A percentile compares a stretch with the other conserved stretches of the same genome.
Conservation (phyloP, 352 stramenopile genomes). For the Globisporangium megalacanthum region DNA sequence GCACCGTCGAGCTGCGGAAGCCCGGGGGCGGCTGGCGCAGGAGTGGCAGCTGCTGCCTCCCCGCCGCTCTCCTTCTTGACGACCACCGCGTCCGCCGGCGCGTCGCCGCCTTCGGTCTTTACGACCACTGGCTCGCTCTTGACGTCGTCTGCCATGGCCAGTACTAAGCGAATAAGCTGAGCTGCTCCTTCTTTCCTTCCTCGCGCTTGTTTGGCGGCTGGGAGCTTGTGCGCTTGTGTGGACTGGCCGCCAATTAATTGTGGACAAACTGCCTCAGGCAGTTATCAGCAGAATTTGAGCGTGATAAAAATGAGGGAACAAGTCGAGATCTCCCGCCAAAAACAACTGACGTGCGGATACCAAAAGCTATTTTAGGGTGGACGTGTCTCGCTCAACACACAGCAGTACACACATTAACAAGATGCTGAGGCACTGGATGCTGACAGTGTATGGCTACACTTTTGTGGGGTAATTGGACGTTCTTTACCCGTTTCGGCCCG, state of each 20-base stretch:
- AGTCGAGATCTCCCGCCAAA: slow-evolving; percentile 1
- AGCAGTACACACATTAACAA: too few species aligned
- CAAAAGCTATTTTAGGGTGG: not conserved
- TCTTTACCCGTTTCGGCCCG: too few species aligned
- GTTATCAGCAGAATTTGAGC: too few species aligned
- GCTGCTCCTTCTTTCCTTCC: slow-evolving; percentile 1
- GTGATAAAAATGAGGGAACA: not conserved
- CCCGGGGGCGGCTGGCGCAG: slow-evolving; percentile 3
- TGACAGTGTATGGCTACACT: too few species aligned
- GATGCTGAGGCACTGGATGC: too few species aligned
- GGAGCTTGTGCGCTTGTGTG: not conserved
- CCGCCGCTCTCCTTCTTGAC: slow-evolving; percentile 28
- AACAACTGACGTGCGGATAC: not conserved
- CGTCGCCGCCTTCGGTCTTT: slow-evolving; percentile 21
- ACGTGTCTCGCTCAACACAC: too few species aligned
- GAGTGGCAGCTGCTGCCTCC: not conserved
- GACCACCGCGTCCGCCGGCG: slow-evolving; percentile 4
- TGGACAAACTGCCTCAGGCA: not conserved
- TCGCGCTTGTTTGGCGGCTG: not conserved
- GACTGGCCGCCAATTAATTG: not conserved
- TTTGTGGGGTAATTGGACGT: too few species aligned
- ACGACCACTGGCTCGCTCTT: slow-evolving; percentile 17
- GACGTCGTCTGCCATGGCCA: slow-evolving; percentile 22
- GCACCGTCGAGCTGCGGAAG: slow-evolving; percentile 46
- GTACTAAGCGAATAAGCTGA: too few species aligned